Evolutionary conservation across 352 stramenopile genomes (phyloP), one percentile per base, ranked within the genome.

Genomic region (Phytophthora pistaciae): DNA sequence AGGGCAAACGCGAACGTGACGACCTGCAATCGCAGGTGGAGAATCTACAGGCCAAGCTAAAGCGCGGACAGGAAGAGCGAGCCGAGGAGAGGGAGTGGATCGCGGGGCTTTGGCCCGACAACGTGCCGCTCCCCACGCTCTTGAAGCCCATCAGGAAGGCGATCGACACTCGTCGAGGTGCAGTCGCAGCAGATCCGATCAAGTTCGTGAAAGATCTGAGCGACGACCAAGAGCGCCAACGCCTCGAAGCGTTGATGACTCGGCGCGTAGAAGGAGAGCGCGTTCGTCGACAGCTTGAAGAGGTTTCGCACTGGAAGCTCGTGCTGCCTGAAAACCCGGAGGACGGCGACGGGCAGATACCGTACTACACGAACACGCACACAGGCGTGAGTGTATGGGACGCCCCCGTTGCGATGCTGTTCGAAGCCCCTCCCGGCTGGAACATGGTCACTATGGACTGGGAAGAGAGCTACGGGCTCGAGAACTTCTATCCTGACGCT

Each of bases 41-140:
- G 3, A 54, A 52, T 13, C 53, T 68, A 25, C 58, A 69, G 14
- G 59, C 59, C 38, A 69, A 71, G 31, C 64, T 86, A 7, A 59
- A 69, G 10, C 64, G 64, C 21, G 85, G 93, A 58, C 70, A 68
- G 48, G 62, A 78, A 10, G 87, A 91, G 18, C 81, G 84, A 14
- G 49, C 40, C 0, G 85, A 91, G 16, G 88, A 95, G 68, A 85
- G 83, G 46, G 64, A 91, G 64, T 93, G 84, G 85, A 66, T 95
- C 5, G 72, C 72, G 5, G 59, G 75, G 25, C 67, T 93, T n/a
- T 95, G 88, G 88, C 88, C 88, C 0, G 72, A 87, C 10, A 72
- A 68, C 13, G 68, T 82, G 21, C 82, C 87, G 7, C 74, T 91
- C 18, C 87, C 86, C 1, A 91, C 88, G 3, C 64, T 95, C 6